A percentile compares a stretch with the other conserved stretches of the same genome.
These are phyloP conservation scores for Coffea humblotiana DNA, from an alignment of 305 asterid genomes.

Conservation along the genomic window DNA sequence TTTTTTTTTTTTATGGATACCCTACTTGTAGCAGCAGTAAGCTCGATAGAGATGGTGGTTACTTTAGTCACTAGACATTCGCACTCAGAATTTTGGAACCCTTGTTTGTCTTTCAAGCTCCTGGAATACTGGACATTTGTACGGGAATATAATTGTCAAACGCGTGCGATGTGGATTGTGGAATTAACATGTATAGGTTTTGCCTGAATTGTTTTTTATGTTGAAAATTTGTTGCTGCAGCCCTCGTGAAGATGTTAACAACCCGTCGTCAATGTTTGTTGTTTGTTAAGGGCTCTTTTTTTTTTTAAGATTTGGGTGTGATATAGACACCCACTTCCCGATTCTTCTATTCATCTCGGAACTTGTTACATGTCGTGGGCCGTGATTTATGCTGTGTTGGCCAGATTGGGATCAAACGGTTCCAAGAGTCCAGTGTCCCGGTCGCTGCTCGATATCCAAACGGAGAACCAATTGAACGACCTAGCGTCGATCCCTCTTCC, in stretches of 20 bases:
- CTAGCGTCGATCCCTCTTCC: too few species aligned
- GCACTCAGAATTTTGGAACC: not conserved
- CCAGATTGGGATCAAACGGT: too few species aligned
- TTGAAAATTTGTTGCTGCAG: not conserved
- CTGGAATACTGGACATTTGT: not conserved
- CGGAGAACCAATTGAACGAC: too few species aligned
- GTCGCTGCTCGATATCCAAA: too few species aligned
- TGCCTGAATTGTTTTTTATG: not conserved
- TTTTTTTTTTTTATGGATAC: not conserved
- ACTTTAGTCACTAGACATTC: not conserved
- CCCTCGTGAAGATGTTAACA: not conserved
- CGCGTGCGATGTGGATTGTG: not conserved
- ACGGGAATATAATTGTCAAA: not conserved
- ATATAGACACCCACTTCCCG: not conserved
- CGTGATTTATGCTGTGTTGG: too few species aligned
- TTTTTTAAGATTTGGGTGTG: not conserved
- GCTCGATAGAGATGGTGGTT: not conserved
- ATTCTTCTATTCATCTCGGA: too few species aligned
- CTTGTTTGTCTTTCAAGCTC: too few species aligned
- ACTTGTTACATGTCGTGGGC: too few species aligned
- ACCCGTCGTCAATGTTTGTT: not conserved
- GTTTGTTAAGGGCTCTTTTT: not conserved
- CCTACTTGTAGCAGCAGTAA: not conserved
- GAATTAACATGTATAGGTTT: not conserved
- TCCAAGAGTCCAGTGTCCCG: too few species aligned